A percentile compares a stretch with the other conserved stretches of the same genome.
These are phyloP conservation scores for Dendrothele bispora DNA, from an alignment of 768 basidiomycete genomes.

Conservation along the genomic window DNA sequence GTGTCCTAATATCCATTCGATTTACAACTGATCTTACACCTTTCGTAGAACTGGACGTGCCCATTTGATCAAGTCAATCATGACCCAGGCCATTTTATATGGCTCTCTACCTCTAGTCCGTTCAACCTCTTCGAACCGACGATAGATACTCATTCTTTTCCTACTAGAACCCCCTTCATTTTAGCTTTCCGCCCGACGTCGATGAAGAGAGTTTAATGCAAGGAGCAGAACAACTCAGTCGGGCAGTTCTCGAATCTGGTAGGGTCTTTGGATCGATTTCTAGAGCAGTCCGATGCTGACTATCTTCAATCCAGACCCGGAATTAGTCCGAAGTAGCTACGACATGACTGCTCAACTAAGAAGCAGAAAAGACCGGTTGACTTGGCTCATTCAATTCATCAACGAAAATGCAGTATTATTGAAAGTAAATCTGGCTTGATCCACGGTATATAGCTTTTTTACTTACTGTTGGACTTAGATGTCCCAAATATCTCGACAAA, in stretches of 20 bases:
- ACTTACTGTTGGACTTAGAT: conserved; percentile 46
- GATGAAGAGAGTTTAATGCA: conserved; percentile 80
- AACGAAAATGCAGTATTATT: conserved; percentile 79
- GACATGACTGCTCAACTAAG: conserved; percentile 80
- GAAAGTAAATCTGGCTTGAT: conserved; percentile 50
- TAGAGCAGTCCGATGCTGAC: not conserved
- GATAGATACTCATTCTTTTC: too few species aligned
- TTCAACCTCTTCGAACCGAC: too few species aligned
- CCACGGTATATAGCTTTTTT: not conserved
- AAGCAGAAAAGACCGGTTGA: conserved; percentile 71
- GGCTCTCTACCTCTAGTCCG: conserved; percentile 64
- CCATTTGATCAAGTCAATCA: conserved; percentile 71
- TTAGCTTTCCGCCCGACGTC: conserved; percentile 78
- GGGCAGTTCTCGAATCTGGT: conserved; percentile 75
- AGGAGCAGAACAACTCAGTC: conserved; percentile 75
- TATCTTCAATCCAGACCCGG: conserved; percentile 42
- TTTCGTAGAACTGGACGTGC: conserved; percentile 48
- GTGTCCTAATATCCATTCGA: conserved; percentile 20
- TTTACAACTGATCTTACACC: not conserved
- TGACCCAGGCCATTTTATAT: conserved; percentile 83
- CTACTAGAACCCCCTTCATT: conserved; percentile 72
- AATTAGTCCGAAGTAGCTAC: conserved; percentile 71
- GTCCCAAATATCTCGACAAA: conserved; percentile 75
- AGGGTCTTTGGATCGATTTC: conserved; percentile 10
- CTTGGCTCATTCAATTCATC: conserved; percentile 87